Evolutionary conservation across 129 eudicot genomes (phyloP).

Genomic region (Flaveria linearis): DNA sequence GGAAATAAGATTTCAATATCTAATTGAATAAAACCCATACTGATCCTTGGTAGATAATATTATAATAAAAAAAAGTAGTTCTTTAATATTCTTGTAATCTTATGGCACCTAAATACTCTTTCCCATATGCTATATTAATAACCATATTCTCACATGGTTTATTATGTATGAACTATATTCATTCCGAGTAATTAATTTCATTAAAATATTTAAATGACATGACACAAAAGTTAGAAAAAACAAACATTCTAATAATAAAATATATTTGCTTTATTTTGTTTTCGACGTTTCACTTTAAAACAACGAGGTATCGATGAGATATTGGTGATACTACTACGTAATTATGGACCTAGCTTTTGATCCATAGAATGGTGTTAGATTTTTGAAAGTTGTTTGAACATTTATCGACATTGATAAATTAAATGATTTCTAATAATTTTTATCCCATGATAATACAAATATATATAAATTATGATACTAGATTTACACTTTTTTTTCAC

Average conservation of each 20-base stretch:
- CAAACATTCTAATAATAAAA: not conserved
- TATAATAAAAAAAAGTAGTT: not conserved
- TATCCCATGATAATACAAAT: too few species aligned
- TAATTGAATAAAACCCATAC: constrained; percentile 8
- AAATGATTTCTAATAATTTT: too few species aligned
- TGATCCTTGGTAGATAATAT: constrained; percentile 2
- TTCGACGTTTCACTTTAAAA: too few species aligned
- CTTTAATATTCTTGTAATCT: constrained; percentile 1
- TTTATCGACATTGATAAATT: too few species aligned
- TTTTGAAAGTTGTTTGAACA: too few species aligned
- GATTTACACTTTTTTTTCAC: too few species aligned
- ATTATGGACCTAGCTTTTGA: too few species aligned
- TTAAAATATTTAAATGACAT: not conserved
- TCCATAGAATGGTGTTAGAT: too few species aligned
- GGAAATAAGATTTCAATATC: not conserved
- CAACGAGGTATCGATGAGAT: too few species aligned
- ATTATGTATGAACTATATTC: constrained; percentile 4
- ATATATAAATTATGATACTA: too few species aligned
- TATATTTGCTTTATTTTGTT: not conserved
- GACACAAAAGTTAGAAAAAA: not conserved
- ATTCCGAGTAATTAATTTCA: not conserved
- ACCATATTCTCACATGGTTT: constrained; percentile 11
- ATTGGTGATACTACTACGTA: too few species aligned
- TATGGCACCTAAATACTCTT: not conserved
- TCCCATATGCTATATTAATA: constrained; percentile 2